Evolutionary conservation across 2,329 filamentous ascomycete species (phyloP), one percentile per base, ranked within the genome.

Genomic region (Talaromyces albobiverticillius): DNA sequence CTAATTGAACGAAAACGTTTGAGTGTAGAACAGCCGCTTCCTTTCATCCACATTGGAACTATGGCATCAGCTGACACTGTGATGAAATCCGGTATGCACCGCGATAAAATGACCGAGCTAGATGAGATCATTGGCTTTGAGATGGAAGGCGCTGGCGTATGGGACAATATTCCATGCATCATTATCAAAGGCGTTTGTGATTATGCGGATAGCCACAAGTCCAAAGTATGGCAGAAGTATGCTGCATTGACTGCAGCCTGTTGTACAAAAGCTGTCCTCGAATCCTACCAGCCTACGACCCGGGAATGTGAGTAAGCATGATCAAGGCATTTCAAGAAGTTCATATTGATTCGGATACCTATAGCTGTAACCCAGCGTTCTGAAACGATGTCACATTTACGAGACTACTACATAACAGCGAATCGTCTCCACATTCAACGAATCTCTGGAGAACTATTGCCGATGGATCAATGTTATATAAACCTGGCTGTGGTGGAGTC

Each of bases 151-250:
- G 62, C 62, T 2, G 64, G 63, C 3, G 18, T 60, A 14, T 62
- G 58, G 59, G 61, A 64, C 49, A 54, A 61, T 0, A 45, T 73
- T 0, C 70, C 73, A 0, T 71, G 69, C 1, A 47, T 76, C 1
- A 59, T 74, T 0, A 66, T 76, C 42, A 72, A 71, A n/a, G 71
- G 69, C 0, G 69, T 75, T 0, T 74, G 22, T 20, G 47, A 67
- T 22, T 69, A 74, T 71, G 42, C 61, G 66, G 5, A 71, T 73
- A 52, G 64, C 60, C 66, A 67, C 29, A 65, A 73, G n/a, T 65
- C 67, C 29, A 65, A 73, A n/a, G 26, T 25, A 3, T 73, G 69
- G 71, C 67, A 71, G 16, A 26, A 41, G 0, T 71, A 69, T 52
- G 69, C 71, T 0, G 69, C 61, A 2, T 61, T 54, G 4, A 62